These are phyloP conservation scores for Podaxis carcinomalis DNA, from an alignment of 768 basidiomycete species.

Conservation along the genomic window DNA sequence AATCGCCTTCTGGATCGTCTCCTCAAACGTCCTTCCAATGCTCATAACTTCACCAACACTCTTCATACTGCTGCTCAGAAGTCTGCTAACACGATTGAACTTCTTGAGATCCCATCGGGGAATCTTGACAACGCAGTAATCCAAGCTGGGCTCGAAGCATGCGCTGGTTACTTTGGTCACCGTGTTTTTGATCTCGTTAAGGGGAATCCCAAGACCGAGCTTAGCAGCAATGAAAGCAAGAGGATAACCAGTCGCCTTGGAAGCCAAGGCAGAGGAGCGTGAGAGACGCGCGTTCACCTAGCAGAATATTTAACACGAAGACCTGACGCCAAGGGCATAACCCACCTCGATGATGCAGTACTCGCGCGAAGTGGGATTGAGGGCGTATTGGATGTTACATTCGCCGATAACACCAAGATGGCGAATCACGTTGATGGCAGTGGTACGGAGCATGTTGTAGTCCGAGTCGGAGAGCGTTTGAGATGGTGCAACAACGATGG, in stretches of 20 bases:
- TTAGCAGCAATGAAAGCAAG: slow-evolving; percentile 98
- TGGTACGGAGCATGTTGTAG: slow-evolving; percentile 98
- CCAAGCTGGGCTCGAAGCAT: slow-evolving; percentile 97
- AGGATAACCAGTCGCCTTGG: slow-evolving; percentile 98
- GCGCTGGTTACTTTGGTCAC: slow-evolving; percentile 96
- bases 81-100: slow-evolving; percentile 89
- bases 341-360: slow-evolving; percentile 96
- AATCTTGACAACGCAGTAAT: slow-evolving; percentile 98
- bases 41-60: slow-evolving; percentile 99
- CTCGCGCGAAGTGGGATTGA: slow-evolving; percentile 91
- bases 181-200: slow-evolving; percentile 97
- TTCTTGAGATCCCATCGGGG: slow-evolving; percentile 99
- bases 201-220: slow-evolving; percentile 92
- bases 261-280: slow-evolving; percentile 94
- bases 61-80: slow-evolving; percentile 96
- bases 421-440: slow-evolving; percentile 97
- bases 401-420: slow-evolving; percentile 97
- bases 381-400: slow-evolving; percentile 98
- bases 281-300: slow-evolving; percentile 93
- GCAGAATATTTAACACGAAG: neutral
- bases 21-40: slow-evolving; percentile 96
- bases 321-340: neutral
- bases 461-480: slow-evolving; percentile 99
- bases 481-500: slow-evolving; percentile 96
- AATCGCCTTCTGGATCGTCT: slow-evolving; percentile 98